Base-by-base conservation (phyloP, 495 filamentous ascomycete genomes). In the Aspergillus hancockii region DNA sequence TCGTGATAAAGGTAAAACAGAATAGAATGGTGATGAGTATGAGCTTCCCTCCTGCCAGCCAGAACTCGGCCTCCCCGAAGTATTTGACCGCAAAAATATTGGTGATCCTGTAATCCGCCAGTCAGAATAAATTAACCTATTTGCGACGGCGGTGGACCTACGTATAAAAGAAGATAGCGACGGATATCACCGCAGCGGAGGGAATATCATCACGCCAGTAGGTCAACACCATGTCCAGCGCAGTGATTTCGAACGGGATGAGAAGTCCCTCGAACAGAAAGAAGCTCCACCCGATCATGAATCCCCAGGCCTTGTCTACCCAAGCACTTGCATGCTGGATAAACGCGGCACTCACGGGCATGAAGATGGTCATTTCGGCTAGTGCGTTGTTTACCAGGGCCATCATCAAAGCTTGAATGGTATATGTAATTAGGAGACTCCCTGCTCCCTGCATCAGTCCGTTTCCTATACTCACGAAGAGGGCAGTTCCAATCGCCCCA, bases 221-320 rank as follows among this genome's bases (percentile, higher is more conserved):
- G 13, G 78, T 78, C 18, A 90, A 73, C 14, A 90, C 82, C 46
- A 90, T 69, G 53, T 86, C 88, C 61, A 88, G 81, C 12, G 88
- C 87, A 4, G 82, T 81, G 45, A 91, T 85, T 67, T 91, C 88
- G 63, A 89, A 91, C 0, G 88, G 88, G 18, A 91, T 83, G 4
- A 87, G 68, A 22, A 83, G 78, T 0, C 85, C 87, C 66, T 88
- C 83, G 57, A 67, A 68, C 52, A 89, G 82, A 57, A 89, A 73
- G 65, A 90, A 91, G 57, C 83, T 80, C 80, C 80, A 84, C 4
- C 78, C 80, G 38, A 75, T 74, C 60, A 76, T 76, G 59, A 82
- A 83, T 9, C 81, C 81, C 67, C 76, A 75, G 16, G 80, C 75
- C 18, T 76, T 72, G 57, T 83, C 80, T 43, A 83, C 76, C 71